A percentile compares a stretch with the other conserved stretches of the same genome.
phyloP scores from a whole-genome alignment of 352 stramenopile species.

The Globisporangium nodosum region DNA sequence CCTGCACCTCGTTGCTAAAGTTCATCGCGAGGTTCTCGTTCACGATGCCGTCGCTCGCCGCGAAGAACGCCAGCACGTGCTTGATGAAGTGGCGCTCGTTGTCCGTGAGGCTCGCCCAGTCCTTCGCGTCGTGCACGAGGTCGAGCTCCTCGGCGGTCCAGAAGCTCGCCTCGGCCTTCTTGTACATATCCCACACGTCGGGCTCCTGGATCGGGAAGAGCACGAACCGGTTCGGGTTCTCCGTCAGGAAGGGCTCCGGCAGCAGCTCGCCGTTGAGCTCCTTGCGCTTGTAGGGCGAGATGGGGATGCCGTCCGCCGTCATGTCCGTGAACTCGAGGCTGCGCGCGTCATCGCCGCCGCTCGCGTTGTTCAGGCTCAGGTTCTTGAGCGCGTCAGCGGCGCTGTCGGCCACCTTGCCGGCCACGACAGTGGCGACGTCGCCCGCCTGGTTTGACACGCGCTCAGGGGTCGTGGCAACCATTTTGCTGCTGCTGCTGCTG shows the following conservation, averaged over 20 bases:
- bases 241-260: slow-evolving; percentile 91
- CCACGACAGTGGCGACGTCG: slow-evolving; percentile 14
- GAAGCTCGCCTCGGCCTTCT: slow-evolving; percentile 98
- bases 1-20: slow-evolving; percentile 97
- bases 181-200: slow-evolving; percentile 99
- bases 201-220: slow-evolving; percentile 97
- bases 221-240: slow-evolving; percentile 96
- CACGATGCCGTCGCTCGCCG: slow-evolving; percentile 97
- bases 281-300: slow-evolving; percentile 84
- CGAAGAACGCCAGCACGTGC: slow-evolving; percentile 98
- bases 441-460: slow-evolving; percentile 1
- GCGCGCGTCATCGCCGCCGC: background rate
- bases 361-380: slow-evolving; percentile 7
- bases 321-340: slow-evolving; percentile 20
- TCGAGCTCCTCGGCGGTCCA: slow-evolving; percentile 99
- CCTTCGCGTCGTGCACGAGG: slow-evolving; percentile 93
- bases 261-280: slow-evolving; percentile 83
- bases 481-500: slow-evolving; percentile 6
- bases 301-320: slow-evolving; percentile 21
- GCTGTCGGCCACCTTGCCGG: slow-evolving; percentile 20
- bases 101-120: slow-evolving; percentile 92
- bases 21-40: slow-evolving; percentile 99
- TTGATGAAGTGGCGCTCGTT: slow-evolving; percentile 98
- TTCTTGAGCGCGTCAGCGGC: slow-evolving; percentile 8
- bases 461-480: slow-evolving; percentile 28